These are phyloP conservation scores for Xylariaceae sp. DNA, from an alignment of 2,329 filamentous ascomycete genomes.

Conservation along the genomic window DNA sequence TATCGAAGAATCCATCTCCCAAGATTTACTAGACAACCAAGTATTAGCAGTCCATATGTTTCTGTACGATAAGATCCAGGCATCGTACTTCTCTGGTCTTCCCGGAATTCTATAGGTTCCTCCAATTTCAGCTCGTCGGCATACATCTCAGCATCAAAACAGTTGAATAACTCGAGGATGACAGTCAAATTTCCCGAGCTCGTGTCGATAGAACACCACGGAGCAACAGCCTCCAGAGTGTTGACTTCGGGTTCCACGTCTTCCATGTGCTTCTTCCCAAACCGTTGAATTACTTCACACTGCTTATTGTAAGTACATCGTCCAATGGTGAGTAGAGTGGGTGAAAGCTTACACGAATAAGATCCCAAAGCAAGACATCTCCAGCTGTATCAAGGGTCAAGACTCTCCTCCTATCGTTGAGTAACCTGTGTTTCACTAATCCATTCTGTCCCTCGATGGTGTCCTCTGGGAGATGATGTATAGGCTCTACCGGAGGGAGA, in stretches of 20 bases:
- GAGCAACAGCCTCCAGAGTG: slow-evolving; percentile 82
- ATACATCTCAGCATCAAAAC: slow-evolving; percentile 96
- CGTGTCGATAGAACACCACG: slow-evolving; percentile 95
- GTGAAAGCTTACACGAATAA: slow-evolving; percentile 64
- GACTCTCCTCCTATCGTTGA: slow-evolving; percentile 87
- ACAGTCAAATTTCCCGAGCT: slow-evolving; percentile 90
- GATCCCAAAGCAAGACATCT: slow-evolving; percentile 92
- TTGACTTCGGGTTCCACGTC: slow-evolving; percentile 87
- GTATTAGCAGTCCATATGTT: slow-evolving; percentile 14
- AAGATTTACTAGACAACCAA: slow-evolving; percentile 76
- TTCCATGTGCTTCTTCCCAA: slow-evolving; percentile 89
- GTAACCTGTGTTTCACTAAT: slow-evolving; percentile 84
- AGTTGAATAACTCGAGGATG: slow-evolving; percentile 88
- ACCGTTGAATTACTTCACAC: slow-evolving; percentile 86
- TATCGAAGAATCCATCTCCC: slow-evolving; percentile 96
- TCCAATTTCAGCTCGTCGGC: slow-evolving; percentile 80
- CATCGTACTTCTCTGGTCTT: slow-evolving; percentile 84
- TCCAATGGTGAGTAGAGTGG: not conserved
- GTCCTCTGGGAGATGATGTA: slow-evolving; percentile 68
- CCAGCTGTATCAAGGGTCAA: slow-evolving; percentile 92
- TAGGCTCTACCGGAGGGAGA: slow-evolving; percentile 54
- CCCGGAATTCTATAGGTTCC: slow-evolving; percentile 75
- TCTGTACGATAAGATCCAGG: not conserved
- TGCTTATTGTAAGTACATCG: slow-evolving; percentile 35
- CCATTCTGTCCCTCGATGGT: slow-evolving; percentile 95